Evolutionary conservation across 306 rosid species (phyloP), one percentile per base, ranked within the genome.

Genomic region (Casuarina equisetifolia): DNA sequence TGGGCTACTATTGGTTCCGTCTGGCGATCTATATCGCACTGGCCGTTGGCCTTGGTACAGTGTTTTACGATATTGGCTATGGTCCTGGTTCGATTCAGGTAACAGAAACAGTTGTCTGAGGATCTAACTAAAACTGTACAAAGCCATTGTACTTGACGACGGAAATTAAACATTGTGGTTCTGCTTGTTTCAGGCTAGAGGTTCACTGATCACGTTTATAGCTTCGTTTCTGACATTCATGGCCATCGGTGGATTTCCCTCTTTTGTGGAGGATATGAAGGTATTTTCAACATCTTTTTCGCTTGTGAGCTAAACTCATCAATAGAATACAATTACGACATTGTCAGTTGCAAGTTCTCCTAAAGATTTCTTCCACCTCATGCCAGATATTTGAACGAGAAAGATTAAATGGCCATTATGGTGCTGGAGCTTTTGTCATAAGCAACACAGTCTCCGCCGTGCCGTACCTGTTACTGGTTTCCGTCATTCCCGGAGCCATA

Each of bases 331-430:
- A 1, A 25, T 25, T 25, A 25, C 51, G 6, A 46, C 51, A 46
- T 7, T 46, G 7, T 6, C 51, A 1, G 13, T 9, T 12, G 55
- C 1, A 15, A 15, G 17, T 2, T 74, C 13, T 32, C 2, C 38
- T 70, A 45, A n/a, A 52, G 42, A 55, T 43, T 25, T 35, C 15
- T 53, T 70, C 48, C 4, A 44, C 48, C 48, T 44, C 8, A 4
- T 48, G 42, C 0, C 61, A 92, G 93, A 85, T 92, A 63, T 90
- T 92, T 73, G 81, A 83, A 80, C 77, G 89, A 17, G 96, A 92
- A 72, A 89, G 96, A 62, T 79, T 89, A 39, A 92, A 90, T 71
- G 93, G 96, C n/a, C 93, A 92, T 49, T 92, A 92, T 15, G 82
- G 92, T 35, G 91, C 81, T 2, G 62, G 53, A n/a, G 80, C 96